Conservation (phyloP, 177 flowering plant species). For the Vitis hybrid region DNA sequence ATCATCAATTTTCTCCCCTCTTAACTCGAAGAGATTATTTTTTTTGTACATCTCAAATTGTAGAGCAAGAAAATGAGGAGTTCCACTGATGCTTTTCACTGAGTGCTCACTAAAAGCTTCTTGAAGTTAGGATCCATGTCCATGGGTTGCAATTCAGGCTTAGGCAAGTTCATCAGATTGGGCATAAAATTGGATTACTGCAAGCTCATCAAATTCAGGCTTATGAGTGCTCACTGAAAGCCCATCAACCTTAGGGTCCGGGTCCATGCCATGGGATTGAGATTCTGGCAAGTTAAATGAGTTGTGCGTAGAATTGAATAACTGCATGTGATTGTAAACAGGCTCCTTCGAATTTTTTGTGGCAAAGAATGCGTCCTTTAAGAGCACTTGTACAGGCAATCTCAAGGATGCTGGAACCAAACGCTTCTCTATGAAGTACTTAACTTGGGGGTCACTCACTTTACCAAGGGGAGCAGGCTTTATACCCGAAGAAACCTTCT, state of each 20-base stretch:
- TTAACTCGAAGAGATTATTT: constrained; percentile 44
- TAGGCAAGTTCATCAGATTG: constrained; percentile 15
- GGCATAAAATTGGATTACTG: constrained; percentile 21
- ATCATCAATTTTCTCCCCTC: constrained; percentile 47
- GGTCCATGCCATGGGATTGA: constrained; percentile 41
- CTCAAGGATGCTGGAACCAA: too few relatives aligned
- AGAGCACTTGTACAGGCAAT: too few relatives aligned
- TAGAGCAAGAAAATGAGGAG: constrained; percentile 23
- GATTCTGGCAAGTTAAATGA: constrained; percentile 18
- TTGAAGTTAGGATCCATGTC: constrained; percentile 49
- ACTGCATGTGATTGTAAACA: constrained; percentile 20
- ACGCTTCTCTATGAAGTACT: too few relatives aligned
- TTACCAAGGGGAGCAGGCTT: too few relatives aligned
- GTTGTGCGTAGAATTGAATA: constrained; percentile 14
- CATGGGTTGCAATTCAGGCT: constrained; percentile 44
- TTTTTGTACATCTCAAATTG: constrained; percentile 40
- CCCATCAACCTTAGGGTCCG: constrained; percentile 36
- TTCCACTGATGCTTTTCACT: constrained; percentile 24
- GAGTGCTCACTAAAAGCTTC: constrained; percentile 24
- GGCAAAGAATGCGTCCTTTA: too few relatives aligned
- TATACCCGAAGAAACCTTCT: too few relatives aligned
- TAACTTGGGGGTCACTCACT: too few relatives aligned
- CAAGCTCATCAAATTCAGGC: constrained; percentile 6
- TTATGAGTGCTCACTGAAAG: constrained; percentile 12
- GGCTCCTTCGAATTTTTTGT: too few relatives aligned